Conservation (phyloP, 768 basidiomycete genomes). For the Agrocybe pediades region DNA sequence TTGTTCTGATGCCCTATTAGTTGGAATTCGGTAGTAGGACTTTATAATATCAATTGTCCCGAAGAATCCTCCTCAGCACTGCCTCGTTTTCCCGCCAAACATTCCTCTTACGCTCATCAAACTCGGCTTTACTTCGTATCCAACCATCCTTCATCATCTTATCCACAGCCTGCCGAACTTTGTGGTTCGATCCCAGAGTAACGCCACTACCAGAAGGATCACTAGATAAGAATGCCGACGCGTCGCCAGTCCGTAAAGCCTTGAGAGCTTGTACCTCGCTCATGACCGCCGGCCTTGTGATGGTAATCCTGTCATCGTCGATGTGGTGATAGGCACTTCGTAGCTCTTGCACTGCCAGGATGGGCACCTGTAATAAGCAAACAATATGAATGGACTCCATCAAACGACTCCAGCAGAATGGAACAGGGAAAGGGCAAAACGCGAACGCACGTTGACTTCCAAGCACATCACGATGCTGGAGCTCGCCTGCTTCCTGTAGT, state of each 20-base stretch:
- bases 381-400: background rate
- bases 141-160: constrained; percentile 9
- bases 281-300: constrained; percentile 13
- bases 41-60: background rate
- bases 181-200: background rate
- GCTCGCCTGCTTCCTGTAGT: constrained; percentile 12
- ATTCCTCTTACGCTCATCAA: constrained; percentile 3
- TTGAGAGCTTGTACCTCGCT: constrained; percentile 13
- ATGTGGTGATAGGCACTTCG: constrained; percentile 7
- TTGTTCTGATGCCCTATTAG: too few relatives aligned
- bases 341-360: constrained; percentile 4
- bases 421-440: too few relatives aligned
- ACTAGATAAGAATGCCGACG: constrained; percentile 1
- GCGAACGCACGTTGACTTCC: constrained; percentile 9
- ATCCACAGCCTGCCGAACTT: constrained; percentile 1
- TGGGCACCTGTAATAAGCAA: constrained; percentile 7
- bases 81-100: constrained; percentile 9
- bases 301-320: constrained; percentile 8
- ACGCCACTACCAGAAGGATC: background rate
- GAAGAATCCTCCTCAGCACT: constrained; percentile 3
- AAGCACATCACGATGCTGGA: constrained; percentile 16
- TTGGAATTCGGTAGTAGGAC: too few relatives aligned
- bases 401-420: background rate
- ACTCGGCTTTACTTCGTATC: background rate
- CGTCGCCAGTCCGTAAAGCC: constrained; percentile 8